Conservation (phyloP, 2,329 filamentous ascomycete species). For the Verticillium klebahnii region DNA sequence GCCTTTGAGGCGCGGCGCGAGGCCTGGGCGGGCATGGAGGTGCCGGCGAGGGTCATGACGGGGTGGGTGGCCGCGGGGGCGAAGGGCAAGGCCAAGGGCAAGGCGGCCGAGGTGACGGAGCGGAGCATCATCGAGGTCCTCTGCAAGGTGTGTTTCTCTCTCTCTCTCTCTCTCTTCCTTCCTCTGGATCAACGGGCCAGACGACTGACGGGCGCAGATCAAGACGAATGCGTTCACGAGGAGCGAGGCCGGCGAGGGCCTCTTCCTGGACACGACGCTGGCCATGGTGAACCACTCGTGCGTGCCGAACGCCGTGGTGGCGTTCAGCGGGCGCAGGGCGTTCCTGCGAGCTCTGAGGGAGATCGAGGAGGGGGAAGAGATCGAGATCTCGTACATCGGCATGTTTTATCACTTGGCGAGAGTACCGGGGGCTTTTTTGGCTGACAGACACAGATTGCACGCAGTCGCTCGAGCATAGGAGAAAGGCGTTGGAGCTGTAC, state of each 20-base stretch:
- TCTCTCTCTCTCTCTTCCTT: neutral
- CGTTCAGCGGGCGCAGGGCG: conserved; percentile 47
- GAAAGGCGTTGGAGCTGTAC: conserved; percentile 40
- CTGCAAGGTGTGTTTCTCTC: conserved; percentile 42
- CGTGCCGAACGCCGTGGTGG: conserved; percentile 53
- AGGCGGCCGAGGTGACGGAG: conserved; percentile 27
- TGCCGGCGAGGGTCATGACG: conserved; percentile 33
- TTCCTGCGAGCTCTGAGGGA: conserved; percentile 43
- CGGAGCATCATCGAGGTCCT: conserved; percentile 39
- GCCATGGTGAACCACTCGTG: conserved; percentile 62
- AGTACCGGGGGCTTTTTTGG: neutral
- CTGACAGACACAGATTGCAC: conserved; percentile 36
- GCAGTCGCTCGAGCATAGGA: conserved; percentile 36
- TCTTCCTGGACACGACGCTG: conserved; percentile 51
- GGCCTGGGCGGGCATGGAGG: conserved; percentile 41
- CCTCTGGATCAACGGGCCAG: neutral
- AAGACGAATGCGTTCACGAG: conserved; percentile 59
- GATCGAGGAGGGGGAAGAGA: conserved; percentile 49
- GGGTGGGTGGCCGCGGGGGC: neutral
- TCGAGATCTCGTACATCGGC: conserved; percentile 60
- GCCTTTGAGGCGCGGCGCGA: conserved; percentile 24
- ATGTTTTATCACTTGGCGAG: conserved; percentile 11
- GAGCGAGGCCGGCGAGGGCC: conserved; percentile 46
- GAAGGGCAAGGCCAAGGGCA: neutral
- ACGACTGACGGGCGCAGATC: conserved; percentile 35